These are phyloP conservation scores for Seminavis robusta DNA, from an alignment of 108 stramenopile genomes.

Conservation along the genomic window DNA sequence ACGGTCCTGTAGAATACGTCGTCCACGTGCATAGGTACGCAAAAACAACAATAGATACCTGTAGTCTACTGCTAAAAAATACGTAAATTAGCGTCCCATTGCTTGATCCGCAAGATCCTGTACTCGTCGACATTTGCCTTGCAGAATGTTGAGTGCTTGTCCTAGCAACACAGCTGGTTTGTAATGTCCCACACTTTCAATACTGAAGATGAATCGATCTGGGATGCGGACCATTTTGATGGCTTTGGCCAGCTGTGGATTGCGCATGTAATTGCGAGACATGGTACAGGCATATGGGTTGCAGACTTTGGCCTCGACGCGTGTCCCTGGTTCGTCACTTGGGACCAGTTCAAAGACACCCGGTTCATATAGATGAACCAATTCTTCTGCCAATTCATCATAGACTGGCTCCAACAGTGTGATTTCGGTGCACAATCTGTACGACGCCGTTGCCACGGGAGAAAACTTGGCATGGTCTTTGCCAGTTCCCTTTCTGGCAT, in stretches of 20 bases:
- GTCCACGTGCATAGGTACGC: no score
- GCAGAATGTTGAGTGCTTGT: slow-evolving; percentile 74
- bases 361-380: slow-evolving; percentile 86
- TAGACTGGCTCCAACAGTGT: slow-evolving; percentile 60
- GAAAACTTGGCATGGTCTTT: slow-evolving; percentile 98
- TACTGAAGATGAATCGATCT: slow-evolving; percentile 95
- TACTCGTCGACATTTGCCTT: slow-evolving; percentile 58
- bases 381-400: slow-evolving; percentile 82
- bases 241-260: slow-evolving; percentile 60
- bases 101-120: slow-evolving; percentile 42
- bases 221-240: slow-evolving; percentile 84
- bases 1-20: no score
- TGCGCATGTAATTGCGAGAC: slow-evolving; percentile 94
- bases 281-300: slow-evolving; percentile 96
- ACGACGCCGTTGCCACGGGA: slow-evolving; percentile 96
- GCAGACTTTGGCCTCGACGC: slow-evolving; percentile 56
- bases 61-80: no score
- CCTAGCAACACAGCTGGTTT: slow-evolving; percentile 81
- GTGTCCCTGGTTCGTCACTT: slow-evolving; percentile 20
- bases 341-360: slow-evolving; percentile 80
- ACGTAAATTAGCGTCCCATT: slow-evolving; percentile 8
- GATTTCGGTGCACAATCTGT: slow-evolving; percentile 82
- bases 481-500: slow-evolving; percentile 86
- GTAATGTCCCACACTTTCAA: slow-evolving; percentile 93
- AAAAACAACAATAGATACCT: no score